Conservation (phyloP, 169 alveolate genomes). For the Eimeria brunetti region DNA sequence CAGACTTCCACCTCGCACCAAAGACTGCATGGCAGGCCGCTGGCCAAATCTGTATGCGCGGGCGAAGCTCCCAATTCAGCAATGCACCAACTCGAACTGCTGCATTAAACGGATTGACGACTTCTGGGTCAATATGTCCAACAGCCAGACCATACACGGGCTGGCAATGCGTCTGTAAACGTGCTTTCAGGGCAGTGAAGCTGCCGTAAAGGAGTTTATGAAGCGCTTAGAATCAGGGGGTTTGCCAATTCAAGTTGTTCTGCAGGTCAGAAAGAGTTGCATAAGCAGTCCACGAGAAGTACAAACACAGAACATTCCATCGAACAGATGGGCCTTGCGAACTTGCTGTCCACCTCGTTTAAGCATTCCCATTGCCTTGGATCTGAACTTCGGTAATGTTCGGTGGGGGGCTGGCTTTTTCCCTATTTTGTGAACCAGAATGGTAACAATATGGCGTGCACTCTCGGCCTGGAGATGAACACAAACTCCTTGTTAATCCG, state of each 20-base stretch:
- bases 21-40: neutral
- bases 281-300: neutral
- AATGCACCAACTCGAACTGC: neutral
- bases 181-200: conserved; percentile 65
- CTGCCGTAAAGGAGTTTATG: conserved; percentile 51
- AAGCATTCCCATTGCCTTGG: neutral
- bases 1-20: neutral
- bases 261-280: conserved; percentile 17
- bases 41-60: neutral
- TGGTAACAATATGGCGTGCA: conserved; percentile 48
- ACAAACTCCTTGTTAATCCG: conserved; percentile 26
- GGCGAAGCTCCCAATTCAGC: neutral
- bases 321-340: neutral
- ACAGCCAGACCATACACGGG: neutral
- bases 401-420: conserved; percentile 1
- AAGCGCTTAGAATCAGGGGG: conserved; percentile 32
- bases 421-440: neutral
- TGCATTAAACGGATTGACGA: neutral
- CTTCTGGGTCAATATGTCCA: neutral
- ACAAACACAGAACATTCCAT: neutral
- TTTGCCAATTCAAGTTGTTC: conserved; percentile 45
- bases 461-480: conserved; percentile 30
- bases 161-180: neutral
- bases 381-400: neutral
- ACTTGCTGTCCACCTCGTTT: neutral